phyloP scores from a whole-genome alignment of 345 rosid genomes.

The Eucalyptus curtisii region DNA sequence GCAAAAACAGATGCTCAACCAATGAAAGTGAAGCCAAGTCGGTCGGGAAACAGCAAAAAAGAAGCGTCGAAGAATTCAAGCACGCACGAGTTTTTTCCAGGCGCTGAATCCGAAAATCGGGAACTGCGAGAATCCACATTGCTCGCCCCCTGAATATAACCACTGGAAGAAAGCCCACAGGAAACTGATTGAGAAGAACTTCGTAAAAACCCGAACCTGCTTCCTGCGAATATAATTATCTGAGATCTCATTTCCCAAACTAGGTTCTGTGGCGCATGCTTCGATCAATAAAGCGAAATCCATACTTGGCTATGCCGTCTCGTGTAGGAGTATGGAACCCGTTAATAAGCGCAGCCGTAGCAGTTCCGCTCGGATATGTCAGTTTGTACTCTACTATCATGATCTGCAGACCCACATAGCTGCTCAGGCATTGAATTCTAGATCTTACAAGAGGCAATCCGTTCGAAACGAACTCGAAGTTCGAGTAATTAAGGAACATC shows the following conservation, averaged over 20 bases:
- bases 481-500: background rate
- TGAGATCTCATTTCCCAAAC: background rate
- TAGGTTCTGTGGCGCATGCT: background rate
- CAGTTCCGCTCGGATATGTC: slow-evolving; percentile 87
- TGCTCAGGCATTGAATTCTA: background rate
- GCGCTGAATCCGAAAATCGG: slow-evolving; percentile 80
- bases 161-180: slow-evolving; percentile 85
- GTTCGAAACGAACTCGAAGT: background rate
- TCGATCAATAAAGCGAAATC: background rate
- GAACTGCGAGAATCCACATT: slow-evolving; percentile 66
- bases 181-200: slow-evolving; percentile 60
- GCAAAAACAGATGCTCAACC: slow-evolving; percentile 13
- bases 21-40: background rate
- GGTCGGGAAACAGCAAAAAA: background rate
- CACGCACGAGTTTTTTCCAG: slow-evolving; percentile 68
- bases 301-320: slow-evolving; percentile 63
- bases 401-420: slow-evolving; percentile 27
- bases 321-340: slow-evolving; percentile 84
- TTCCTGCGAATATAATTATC: slow-evolving; percentile 34
- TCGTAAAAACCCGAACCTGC: slow-evolving; percentile 62
- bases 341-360: slow-evolving; percentile 81
- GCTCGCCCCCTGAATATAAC: slow-evolving; percentile 62
- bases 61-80: background rate
- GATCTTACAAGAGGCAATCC: background rate
- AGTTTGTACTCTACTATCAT: slow-evolving; percentile 84